Conservation (phyloP, 2,329 filamentous ascomycete species). For the Trichoderma harzianum region DNA sequence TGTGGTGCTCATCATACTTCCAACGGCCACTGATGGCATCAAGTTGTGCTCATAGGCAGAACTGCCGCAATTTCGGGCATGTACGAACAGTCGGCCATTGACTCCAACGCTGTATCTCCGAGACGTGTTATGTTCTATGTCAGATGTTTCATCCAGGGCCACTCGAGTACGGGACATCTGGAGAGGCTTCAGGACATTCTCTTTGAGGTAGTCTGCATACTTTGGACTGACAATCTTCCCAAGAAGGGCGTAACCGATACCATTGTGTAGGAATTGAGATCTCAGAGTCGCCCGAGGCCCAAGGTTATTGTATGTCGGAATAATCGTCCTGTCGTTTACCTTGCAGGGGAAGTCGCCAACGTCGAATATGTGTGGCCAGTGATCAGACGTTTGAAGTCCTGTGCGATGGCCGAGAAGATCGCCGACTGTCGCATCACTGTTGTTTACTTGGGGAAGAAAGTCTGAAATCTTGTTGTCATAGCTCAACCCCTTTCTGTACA, state of each 20-base stretch:
- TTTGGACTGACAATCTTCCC: not conserved
- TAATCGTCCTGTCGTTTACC: not conserved
- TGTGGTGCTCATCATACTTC: not conserved
- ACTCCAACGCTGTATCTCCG: not conserved
- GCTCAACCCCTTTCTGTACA: not conserved
- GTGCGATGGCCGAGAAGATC: constrained; percentile 6
- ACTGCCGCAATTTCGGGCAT: not conserved
- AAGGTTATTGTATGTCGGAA: not conserved
- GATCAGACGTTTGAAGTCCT: not conserved
- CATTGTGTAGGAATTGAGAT: not conserved
- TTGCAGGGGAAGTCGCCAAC: not conserved
- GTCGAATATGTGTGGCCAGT: not conserved
- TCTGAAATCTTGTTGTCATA: not conserved
- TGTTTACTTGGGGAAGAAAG: not conserved
- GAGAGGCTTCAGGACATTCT: not conserved
- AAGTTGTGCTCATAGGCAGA: too few species aligned
- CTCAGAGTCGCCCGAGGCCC: not conserved
- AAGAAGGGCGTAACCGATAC: not conserved
- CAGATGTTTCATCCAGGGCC: not conserved
- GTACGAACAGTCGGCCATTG: not conserved
- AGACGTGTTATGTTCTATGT: not conserved
- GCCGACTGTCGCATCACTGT: not conserved
- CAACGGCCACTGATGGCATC: not conserved
- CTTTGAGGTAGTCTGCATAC: not conserved
- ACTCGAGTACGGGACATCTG: not conserved